Evolutionary conservation across 2,329 filamentous ascomycete species (phyloP).

Genomic region (Shiraia bambusicola): DNA sequence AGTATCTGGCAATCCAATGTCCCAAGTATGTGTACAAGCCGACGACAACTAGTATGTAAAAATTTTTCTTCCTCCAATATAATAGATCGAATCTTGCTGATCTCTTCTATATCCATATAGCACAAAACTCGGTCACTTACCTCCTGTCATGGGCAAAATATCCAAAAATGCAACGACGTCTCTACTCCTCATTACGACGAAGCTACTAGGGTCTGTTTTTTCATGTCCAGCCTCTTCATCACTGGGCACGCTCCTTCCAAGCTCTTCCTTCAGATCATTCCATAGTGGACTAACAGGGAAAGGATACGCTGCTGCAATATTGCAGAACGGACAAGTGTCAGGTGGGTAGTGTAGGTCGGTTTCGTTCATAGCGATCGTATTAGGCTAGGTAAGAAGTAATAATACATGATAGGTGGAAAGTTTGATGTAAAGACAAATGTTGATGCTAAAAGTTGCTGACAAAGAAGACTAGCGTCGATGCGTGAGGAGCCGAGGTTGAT

Average conservation of each 20-base stretch:
- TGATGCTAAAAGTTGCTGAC: constrained; percentile 1
- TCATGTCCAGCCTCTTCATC: constrained; percentile 28
- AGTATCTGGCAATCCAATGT: neutral
- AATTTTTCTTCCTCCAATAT: too few species aligned
- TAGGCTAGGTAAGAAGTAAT: neutral
- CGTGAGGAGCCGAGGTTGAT: constrained; percentile 10
- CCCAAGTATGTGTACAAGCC: neutral
- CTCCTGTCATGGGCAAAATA: constrained; percentile 81
- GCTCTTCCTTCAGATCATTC: constrained; percentile 10
- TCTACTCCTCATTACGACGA: constrained; percentile 75
- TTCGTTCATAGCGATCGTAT: constrained; percentile 27
- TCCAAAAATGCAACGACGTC: constrained; percentile 85
- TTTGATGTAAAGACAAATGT: neutral
- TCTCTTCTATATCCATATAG: too few species aligned
- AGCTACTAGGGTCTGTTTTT: constrained; percentile 44
- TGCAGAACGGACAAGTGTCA: constrained; percentile 59
- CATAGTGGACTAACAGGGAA: constrained; percentile 10
- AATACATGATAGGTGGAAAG: constrained; percentile 2
- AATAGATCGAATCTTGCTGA: too few species aligned
- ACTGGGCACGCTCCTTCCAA: constrained; percentile 24
- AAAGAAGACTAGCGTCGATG: constrained; percentile 10
- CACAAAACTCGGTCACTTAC: constrained; percentile 38
- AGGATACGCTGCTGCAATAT: constrained; percentile 56
- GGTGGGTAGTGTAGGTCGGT: constrained; percentile 44
- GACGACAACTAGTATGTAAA: too few species aligned